Percentiles rank a stretch among this genome's conserved stretches.
phyloP scores from a whole-genome alignment of 2,329 filamentous ascomycete genomes.

The Penicillium concentricum region DNA sequence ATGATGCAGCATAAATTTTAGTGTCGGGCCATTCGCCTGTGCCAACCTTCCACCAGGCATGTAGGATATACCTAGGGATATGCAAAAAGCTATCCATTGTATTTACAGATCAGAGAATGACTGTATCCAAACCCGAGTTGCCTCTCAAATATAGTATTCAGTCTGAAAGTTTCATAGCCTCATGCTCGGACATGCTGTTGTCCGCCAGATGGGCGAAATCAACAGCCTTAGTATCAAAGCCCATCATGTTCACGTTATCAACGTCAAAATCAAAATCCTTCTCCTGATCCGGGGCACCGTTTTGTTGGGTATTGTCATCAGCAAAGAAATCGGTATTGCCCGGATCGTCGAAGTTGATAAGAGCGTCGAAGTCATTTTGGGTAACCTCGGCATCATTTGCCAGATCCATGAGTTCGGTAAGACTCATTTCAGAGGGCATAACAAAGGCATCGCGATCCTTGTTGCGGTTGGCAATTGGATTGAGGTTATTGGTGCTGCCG shows the following conservation, averaged over 20 bases:
- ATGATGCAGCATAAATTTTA: conserved; percentile 1
- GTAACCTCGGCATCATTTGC: conserved; percentile 47
- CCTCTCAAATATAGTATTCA: neutral
- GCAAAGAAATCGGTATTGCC: conserved; percentile 35
- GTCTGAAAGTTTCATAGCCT: neutral
- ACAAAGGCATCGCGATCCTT: conserved; percentile 24
- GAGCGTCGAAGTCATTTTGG: conserved; percentile 47
- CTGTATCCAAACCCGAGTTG: neutral
- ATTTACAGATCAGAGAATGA: neutral
- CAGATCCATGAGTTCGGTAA: conserved; percentile 44
- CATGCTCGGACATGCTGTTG: neutral
- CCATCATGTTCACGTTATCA: conserved; percentile 20
- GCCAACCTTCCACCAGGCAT: neutral
- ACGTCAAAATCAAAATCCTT: conserved; percentile 24
- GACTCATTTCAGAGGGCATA: conserved; percentile 38
- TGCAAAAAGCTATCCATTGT: neutral
- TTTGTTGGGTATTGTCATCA: conserved; percentile 25
- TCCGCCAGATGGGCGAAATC: conserved; percentile 20
- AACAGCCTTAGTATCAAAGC: conserved; percentile 20
- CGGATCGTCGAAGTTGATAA: conserved; percentile 48
- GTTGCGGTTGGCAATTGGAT: conserved; percentile 26
- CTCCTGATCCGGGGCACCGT: conserved; percentile 4
- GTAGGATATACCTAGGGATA: neutral
- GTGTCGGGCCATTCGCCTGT: neutral
- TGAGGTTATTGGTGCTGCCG: conserved; percentile 41